These are phyloP conservation scores for Umbellularia californica DNA, from an alignment of 164 flowering plant genomes.

Conservation along the genomic window DNA sequence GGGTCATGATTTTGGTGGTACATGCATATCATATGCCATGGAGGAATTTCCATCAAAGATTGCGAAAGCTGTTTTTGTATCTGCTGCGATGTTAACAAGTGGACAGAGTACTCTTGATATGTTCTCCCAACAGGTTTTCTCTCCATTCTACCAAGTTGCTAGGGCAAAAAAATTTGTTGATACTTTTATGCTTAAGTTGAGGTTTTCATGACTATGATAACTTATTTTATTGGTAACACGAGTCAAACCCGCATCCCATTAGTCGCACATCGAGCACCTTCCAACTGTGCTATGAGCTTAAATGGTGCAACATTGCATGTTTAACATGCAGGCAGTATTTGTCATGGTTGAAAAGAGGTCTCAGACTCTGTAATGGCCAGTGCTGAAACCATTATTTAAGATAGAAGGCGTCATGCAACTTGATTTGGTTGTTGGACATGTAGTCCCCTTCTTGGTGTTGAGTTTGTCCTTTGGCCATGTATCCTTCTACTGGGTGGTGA, in stretches of 20 bases:
- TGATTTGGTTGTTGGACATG: too few relatives aligned
- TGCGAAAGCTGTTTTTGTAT: conserved; percentile 74
- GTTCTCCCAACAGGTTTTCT: conserved; percentile 64
- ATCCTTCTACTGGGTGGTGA: too few relatives aligned
- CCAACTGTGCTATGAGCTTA: too few relatives aligned
- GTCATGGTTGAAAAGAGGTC: too few relatives aligned
- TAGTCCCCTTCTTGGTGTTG: too few relatives aligned
- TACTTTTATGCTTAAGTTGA: not conserved
- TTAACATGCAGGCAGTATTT: too few relatives aligned
- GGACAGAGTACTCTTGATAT: conserved; percentile 76
- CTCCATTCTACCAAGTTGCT: not conserved
- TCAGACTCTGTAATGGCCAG: too few relatives aligned
- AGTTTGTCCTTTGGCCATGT: too few relatives aligned
- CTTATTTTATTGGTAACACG: not conserved
- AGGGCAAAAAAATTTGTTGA: not conserved
- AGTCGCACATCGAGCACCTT: too few relatives aligned
- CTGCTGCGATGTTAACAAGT: conserved; percentile 72
- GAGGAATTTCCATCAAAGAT: conserved; percentile 68
- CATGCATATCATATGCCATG: conserved; percentile 83
- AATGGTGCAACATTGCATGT: too few relatives aligned
- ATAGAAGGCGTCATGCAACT: too few relatives aligned
- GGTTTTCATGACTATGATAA: not conserved
- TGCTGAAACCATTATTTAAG: too few relatives aligned
- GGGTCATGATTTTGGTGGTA: conserved; percentile 95
- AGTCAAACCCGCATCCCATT: not conserved